phyloP scores from a whole-genome alignment of 1,284 basidiomycete species.

The Leccinum laetum region DNA sequence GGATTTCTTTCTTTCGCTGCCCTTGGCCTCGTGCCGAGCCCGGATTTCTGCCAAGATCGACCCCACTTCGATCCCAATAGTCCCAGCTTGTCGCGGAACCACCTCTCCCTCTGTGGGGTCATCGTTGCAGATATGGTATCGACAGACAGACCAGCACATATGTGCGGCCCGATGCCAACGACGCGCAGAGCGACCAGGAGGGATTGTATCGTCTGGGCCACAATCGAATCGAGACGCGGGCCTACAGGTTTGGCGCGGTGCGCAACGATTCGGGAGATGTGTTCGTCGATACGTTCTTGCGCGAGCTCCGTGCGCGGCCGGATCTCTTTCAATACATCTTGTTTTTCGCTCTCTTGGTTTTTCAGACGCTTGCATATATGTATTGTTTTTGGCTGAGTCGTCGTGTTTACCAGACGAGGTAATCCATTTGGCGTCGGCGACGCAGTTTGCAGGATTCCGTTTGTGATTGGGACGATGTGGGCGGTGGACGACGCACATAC shows the following conservation, averaged over 20 bases:
- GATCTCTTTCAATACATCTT: conserved; percentile 35
- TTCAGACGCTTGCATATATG: no score
- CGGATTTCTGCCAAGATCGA: conserved; percentile 12
- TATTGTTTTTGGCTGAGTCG: no score
- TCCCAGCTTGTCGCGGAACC: conserved; percentile 15
- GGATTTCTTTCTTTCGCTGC: conserved; percentile 29
- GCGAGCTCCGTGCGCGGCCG: conserved; percentile 28
- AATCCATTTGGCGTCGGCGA: no score
- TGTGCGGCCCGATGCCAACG: conserved; percentile 14
- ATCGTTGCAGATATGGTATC: conserved; percentile 21
- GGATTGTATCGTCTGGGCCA: conserved; percentile 21
- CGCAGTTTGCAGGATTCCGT: no score
- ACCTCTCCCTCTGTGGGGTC: conserved; percentile 31
- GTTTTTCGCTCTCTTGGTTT: no score
- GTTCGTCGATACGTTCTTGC: conserved; percentile 22
- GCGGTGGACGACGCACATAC: no score
- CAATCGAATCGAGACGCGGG: conserved; percentile 19
- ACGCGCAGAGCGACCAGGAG: conserved; percentile 12
- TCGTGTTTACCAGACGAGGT: no score
- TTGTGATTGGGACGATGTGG: no score
- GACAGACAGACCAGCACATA: neutral
- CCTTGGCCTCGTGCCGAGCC: conserved; percentile 20
- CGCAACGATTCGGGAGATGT: conserved; percentile 24
- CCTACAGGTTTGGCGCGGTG: conserved; percentile 35
- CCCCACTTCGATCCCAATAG: neutral